Base-by-base conservation (phyloP, 441 rosid species). In the Bruguiera hainesii region DNA sequence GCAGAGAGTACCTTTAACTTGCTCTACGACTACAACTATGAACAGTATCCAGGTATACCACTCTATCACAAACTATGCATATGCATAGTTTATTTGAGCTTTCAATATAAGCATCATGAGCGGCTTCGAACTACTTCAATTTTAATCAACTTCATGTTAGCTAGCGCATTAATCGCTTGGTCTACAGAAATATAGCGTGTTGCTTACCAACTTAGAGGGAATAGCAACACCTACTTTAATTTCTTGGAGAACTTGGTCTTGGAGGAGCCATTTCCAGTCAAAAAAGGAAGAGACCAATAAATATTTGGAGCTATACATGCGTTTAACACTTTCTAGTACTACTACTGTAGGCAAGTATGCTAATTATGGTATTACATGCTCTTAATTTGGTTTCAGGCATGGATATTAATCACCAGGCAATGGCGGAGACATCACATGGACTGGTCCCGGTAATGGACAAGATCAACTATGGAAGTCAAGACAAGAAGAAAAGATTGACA, bases 401-500 rank as follows among this genome's bases (percentile, higher is more conserved):
- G 85, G 85, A 82, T 61, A 63, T 76, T 76, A 85, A 74, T 70
- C 84, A 78, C 60, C 60, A 76, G 51, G 75, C 68, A 70, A 67
- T 86, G 80, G 81, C 69, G 26, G 80, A 71, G 59, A 62, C 75
- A 51, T 71, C 70, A 6, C 65, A 48, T 23, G 82, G 75, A 64
- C 62, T 64, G 67, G 68, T 76, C 16, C 73, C 68, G n/a, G 73
- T 30, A 1, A 57, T 71, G 82, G 83, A 81, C 46, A 84, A 74
- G 79, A 69, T 56, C 13, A 37, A 23, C 56, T 75, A 56, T 35
- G 81, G 71, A 11, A 59, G 68, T 30, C 77, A 80, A 20, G 89
- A 84, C 61, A 93, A 84, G 87, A 94, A 89, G 80, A 94, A 88
- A 83, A 80, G 84, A 73, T 74, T 91, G 75, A 85, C 92, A 2